Evolutionary conservation across 495 filamentous ascomycete species (phyloP).

Genomic region (Jackrogersella multiformis): DNA sequence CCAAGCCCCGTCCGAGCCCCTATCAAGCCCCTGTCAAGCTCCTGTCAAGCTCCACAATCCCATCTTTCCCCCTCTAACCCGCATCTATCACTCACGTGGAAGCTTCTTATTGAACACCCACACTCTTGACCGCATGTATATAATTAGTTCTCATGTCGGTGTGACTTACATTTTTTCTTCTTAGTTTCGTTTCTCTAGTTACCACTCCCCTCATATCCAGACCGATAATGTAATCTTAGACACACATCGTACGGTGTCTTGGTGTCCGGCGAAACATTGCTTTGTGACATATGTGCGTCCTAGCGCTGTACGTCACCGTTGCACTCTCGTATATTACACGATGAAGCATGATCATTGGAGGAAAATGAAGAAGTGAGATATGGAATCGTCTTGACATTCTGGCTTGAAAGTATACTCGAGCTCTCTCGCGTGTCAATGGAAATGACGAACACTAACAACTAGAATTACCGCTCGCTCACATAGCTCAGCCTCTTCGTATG

Average conservation of each 20-base stretch:
- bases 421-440: conserved; percentile 12
- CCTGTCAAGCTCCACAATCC: neutral
- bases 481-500: conserved; percentile 4
- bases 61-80: neutral
- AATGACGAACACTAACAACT: conserved; percentile 1
- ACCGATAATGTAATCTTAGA: conserved; percentile 6
- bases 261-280: conserved; percentile 5
- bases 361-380: neutral
- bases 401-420: neutral
- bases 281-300: conserved; percentile 6
- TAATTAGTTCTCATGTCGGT: conserved; percentile 28
- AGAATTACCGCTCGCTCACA: conserved; percentile 7
- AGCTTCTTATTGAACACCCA: conserved; percentile 36
- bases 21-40: no score
- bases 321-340: neutral
- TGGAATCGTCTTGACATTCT: conserved; percentile 6
- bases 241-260: conserved; percentile 5
- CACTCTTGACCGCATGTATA: conserved; percentile 35
- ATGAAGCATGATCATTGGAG: neutral
- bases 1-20: no score
- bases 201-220: conserved; percentile 13
- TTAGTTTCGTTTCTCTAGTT: neutral
- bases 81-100: conserved; percentile 33
- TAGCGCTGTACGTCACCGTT: conserved; percentile 6
- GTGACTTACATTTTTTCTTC: conserved; percentile 3